Percentiles rank a stretch among this genome's conserved stretches.
Evolutionary conservation across 192 early-diverging fungal genomes (phyloP).

Genomic region (Backusella tarrabulga): DNA sequence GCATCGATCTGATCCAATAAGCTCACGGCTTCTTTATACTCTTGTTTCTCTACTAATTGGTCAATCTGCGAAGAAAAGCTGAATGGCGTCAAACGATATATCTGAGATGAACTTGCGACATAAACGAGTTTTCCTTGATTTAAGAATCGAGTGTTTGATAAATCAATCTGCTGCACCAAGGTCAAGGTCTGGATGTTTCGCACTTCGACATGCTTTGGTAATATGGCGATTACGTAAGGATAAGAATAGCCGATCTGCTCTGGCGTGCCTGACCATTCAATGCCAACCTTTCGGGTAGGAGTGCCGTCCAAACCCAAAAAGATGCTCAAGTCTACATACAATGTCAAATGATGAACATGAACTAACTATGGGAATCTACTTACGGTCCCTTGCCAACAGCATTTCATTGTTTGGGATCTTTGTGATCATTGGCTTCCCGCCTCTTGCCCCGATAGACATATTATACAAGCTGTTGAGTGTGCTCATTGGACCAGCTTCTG

Average conservation of each 20-base stretch:
- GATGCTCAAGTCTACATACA: constrained; percentile 52
- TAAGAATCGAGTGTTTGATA: constrained; percentile 63
- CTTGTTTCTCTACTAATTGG: constrained; percentile 63
- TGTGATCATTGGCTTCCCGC: constrained; percentile 57
- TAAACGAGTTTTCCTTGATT: constrained; percentile 76
- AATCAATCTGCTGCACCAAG: constrained; percentile 77
- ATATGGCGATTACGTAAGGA: constrained; percentile 73
- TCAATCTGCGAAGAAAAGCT: constrained; percentile 66
- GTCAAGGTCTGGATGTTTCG: constrained; percentile 81
- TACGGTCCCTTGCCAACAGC: constrained; percentile 61
- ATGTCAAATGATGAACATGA: too few relatives aligned
- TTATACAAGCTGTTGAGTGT: constrained; percentile 46
- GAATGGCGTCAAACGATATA: constrained; percentile 71
- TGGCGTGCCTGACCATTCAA: constrained; percentile 60
- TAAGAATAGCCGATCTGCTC: constrained; percentile 64
- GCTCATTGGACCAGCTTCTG: constrained; percentile 42
- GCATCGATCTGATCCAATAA: constrained; percentile 74
- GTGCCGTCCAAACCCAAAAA: constrained; percentile 54
- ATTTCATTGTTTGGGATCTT: constrained; percentile 65
- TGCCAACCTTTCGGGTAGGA: constrained; percentile 56
- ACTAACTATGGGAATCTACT: background rate
- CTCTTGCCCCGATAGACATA: constrained; percentile 49
- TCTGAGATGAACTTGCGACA: constrained; percentile 60
- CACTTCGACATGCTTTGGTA: constrained; percentile 75
- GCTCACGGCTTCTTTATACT: constrained; percentile 76